Evolutionary conservation across 2,329 filamentous ascomycete species (phyloP).

Genomic region (Escovopsis weberi): DNA sequence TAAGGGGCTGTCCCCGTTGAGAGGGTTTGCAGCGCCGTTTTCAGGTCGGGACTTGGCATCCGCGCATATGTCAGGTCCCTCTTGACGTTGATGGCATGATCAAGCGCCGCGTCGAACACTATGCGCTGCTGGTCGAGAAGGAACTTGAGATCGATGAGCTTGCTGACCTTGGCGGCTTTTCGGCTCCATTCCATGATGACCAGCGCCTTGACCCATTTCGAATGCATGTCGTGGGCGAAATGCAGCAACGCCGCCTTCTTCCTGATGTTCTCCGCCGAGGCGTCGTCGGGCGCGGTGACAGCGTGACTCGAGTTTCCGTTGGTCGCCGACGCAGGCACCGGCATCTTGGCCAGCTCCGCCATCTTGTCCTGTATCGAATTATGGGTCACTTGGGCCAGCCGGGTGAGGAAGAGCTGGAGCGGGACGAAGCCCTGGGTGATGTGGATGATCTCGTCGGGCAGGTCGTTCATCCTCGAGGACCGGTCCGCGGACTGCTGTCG

Average conservation of each 20-base stretch:
- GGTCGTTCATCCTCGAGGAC: slow-evolving; percentile 35
- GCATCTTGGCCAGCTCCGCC: slow-evolving; percentile 53
- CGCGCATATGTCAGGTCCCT: slow-evolving; percentile 56
- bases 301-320: slow-evolving; percentile 33
- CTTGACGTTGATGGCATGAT: slow-evolving; percentile 57
- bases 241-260: slow-evolving; percentile 66
- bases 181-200: slow-evolving; percentile 86
- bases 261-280: slow-evolving; percentile 47
- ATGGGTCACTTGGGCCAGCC: slow-evolving; percentile 72
- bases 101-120: slow-evolving; percentile 45
- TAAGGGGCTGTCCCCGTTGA: slow-evolving; percentile 62
- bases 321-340: slow-evolving; percentile 33
- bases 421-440: slow-evolving; percentile 65
- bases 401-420: slow-evolving; percentile 57
- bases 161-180: slow-evolving; percentile 63
- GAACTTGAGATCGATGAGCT: slow-evolving; percentile 72
- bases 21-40: slow-evolving; percentile 74
- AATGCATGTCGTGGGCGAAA: slow-evolving; percentile 66
- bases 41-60: slow-evolving; percentile 78
- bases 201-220: slow-evolving; percentile 83
- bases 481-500: slow-evolving; percentile 9
- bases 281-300: slow-evolving; percentile 33
- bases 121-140: slow-evolving; percentile 53
- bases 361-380: slow-evolving; percentile 61
- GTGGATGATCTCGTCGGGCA: slow-evolving; percentile 51